Percentiles rank a stretch among this genome's conserved stretches.
Evolutionary conservation across 257 asterid species (phyloP).

Genomic region (Solanum appendiculatum): DNA sequence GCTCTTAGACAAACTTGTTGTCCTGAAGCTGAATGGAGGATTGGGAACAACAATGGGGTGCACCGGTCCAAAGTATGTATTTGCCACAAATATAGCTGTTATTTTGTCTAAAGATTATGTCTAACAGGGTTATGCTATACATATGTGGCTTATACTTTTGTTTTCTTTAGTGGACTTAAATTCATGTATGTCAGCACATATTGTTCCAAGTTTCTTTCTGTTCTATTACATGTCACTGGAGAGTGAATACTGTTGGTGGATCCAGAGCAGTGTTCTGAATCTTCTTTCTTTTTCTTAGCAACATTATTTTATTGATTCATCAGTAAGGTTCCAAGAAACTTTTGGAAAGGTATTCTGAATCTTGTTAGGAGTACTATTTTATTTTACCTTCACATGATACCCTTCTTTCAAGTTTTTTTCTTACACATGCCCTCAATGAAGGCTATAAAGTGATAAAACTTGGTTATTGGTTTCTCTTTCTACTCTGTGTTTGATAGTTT

Average conservation of each 20-base stretch:
- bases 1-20: constrained; percentile 90
- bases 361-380: not conserved
- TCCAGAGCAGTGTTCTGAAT: not conserved
- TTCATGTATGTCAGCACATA: not conserved
- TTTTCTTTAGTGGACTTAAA: not conserved
- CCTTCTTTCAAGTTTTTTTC: not conserved
- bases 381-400: not conserved
- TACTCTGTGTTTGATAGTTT: not conserved
- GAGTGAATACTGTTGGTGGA: not conserved
- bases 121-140: not conserved
- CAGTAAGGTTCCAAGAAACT: not conserved
- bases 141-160: not conserved
- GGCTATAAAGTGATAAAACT: not conserved
- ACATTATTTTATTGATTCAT: not conserved
- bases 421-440: not conserved
- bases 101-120: not conserved
- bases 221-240: not conserved
- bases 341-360: not conserved
- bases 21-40: constrained; percentile 96
- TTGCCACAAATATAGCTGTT: not conserved
- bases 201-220: not conserved
- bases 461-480: not conserved
- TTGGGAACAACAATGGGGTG: constrained; percentile 99
- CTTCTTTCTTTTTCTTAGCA: not conserved
- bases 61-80: constrained; percentile 91